A percentile compares a stretch with the other conserved stretches of the same genome.
Evolutionary conservation across 1,284 basidiomycete genomes (phyloP).

Genomic region (Puccinia polysora): DNA sequence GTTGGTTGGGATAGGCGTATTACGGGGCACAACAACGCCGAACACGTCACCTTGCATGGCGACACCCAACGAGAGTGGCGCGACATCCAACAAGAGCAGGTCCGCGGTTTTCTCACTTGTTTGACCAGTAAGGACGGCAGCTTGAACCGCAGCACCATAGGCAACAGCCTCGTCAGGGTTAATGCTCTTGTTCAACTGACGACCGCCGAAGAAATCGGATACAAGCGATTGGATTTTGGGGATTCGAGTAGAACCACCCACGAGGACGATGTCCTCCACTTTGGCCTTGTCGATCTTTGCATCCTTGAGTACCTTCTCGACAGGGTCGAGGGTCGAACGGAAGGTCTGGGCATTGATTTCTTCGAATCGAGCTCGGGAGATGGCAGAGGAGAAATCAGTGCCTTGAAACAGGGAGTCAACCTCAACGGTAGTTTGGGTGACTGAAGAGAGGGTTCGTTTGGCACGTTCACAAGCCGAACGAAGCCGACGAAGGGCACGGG

Average conservation of each 20-base stretch:
- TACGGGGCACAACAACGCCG: constrained; percentile 90
- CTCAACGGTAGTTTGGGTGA: constrained; percentile 81
- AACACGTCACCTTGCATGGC: constrained; percentile 98
- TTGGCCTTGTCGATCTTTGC: constrained; percentile 94
- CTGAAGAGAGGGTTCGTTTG: constrained; percentile 95
- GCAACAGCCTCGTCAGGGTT: constrained; percentile 58
- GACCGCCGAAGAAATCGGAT: constrained; percentile 95
- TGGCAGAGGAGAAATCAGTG: constrained; percentile 84
- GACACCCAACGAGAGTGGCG: constrained; percentile 92
- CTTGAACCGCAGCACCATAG: constrained; percentile 88
- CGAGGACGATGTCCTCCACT: constrained; percentile 97
- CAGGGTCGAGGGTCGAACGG: constrained; percentile 95
- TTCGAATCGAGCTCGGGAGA: constrained; percentile 98
- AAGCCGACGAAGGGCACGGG: constrained; percentile 90
- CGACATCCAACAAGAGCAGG: constrained; percentile 89
- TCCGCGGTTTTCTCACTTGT: constrained; percentile 94
- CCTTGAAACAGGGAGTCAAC: constrained; percentile 87
- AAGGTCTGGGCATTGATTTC: constrained; percentile 93
- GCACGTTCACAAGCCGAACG: constrained; percentile 97
- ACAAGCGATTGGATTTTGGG: constrained; percentile 98
- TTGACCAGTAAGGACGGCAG: constrained; percentile 89
- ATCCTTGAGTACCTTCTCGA: constrained; percentile 98
- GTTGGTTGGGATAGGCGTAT: constrained; percentile 95
- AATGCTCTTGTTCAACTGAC: constrained; percentile 91
- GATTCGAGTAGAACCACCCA: constrained; percentile 99